These are phyloP conservation scores for Dalbergia oliveri DNA, from an alignment of 306 rosid species.

Conservation along the genomic window DNA sequence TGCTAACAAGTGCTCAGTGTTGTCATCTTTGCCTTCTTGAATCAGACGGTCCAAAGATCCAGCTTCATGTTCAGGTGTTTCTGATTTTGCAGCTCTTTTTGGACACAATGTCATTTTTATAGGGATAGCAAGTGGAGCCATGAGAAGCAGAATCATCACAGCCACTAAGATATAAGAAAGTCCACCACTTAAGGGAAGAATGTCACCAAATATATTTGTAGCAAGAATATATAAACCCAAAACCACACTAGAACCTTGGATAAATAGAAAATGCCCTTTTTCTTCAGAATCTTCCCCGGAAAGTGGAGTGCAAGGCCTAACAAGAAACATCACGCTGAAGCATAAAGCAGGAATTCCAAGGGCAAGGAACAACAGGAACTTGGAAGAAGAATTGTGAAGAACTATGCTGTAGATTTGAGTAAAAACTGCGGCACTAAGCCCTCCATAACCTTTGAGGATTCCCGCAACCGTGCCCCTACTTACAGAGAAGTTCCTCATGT, in stretches of 20 bases:
- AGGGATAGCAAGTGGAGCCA: conserved; percentile 86
- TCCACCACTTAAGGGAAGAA: conserved; percentile 37
- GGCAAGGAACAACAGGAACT: conserved; percentile 68
- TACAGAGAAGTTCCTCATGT: conserved; percentile 84
- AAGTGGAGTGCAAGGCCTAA: conserved; percentile 81
- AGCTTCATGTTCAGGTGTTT: conserved; percentile 22
- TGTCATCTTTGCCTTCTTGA: conserved; percentile 50
- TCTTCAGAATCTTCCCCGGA: conserved; percentile 63
- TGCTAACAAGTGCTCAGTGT: conserved; percentile 54
- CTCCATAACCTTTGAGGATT: conserved; percentile 78
- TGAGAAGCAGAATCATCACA: conserved; percentile 69
- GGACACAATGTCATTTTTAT: conserved; percentile 76
- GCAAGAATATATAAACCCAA: conserved; percentile 71
- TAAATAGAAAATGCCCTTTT: conserved; percentile 65
- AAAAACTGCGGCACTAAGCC: conserved; percentile 78
- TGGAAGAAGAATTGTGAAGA: conserved; percentile 70
- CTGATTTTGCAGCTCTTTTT: conserved; percentile 35
- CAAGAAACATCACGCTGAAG: conserved; percentile 68
- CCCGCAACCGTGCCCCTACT: conserved; percentile 85
- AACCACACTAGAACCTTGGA: conserved; percentile 67
- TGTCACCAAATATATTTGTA: conserved; percentile 57
- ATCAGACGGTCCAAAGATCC: conserved; percentile 50
- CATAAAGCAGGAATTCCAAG: conserved; percentile 73
- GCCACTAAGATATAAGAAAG: conserved; percentile 53
- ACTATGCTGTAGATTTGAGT: conserved; percentile 65